Evolutionary conservation across 805 yeast genomes (phyloP).

Genomic region (Teunomyces tritomae): DNA sequence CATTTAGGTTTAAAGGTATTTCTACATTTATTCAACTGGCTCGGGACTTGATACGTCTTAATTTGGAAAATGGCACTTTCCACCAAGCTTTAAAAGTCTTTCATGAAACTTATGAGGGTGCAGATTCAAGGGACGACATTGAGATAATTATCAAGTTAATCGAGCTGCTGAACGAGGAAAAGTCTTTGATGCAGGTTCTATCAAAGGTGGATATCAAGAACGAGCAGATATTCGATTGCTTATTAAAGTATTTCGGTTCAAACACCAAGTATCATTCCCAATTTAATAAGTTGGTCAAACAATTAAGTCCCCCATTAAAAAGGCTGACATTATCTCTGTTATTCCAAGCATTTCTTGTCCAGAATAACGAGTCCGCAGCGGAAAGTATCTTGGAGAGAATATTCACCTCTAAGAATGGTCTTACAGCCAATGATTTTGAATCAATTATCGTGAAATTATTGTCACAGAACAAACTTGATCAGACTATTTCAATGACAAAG

Average conservation of each 20-base stretch:
- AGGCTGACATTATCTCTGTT: constrained; percentile 33
- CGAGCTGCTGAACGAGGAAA: constrained; percentile 2
- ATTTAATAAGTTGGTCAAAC: constrained; percentile 19
- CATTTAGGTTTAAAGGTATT: neutral
- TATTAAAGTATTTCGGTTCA: constrained; percentile 18
- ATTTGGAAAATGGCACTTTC: neutral
- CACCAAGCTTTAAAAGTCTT: constrained; percentile 7
- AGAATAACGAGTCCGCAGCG: constrained; percentile 26
- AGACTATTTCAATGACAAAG: constrained; percentile 22
- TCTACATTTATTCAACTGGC: neutral
- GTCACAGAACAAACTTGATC: constrained; percentile 20
- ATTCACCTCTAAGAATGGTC: constrained; percentile 25
- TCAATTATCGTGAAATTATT: constrained; percentile 26
- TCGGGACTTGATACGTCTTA: constrained; percentile 4
- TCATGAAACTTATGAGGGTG: neutral
- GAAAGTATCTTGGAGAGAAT: constrained; percentile 29
- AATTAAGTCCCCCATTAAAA: constrained; percentile 28
- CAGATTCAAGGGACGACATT: neutral
- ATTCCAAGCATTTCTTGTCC: constrained; percentile 26
- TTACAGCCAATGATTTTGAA: constrained; percentile 25
- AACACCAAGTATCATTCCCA: constrained; percentile 3
- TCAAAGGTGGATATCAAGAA: neutral
- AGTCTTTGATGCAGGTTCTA: neutral
- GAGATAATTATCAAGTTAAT: neutral
- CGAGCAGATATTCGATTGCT: constrained; percentile 13